Conservation (phyloP, 768 basidiomycete genomes). For the Rubroboletus satanas region DNA sequence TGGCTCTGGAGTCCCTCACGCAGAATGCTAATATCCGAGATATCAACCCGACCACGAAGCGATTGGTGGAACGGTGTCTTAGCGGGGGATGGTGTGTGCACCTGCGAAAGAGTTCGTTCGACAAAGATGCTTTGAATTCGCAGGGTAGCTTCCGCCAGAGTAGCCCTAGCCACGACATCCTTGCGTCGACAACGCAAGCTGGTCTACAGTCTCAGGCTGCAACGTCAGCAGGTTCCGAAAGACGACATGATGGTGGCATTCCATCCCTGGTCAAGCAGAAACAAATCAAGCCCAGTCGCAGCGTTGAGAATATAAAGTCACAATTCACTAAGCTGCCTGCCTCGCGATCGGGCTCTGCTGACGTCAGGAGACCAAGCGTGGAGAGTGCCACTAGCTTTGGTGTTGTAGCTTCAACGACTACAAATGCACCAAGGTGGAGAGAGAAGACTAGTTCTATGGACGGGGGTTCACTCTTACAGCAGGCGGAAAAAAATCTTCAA, state of each 20-base stretch:
- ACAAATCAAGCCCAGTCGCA: conserved; percentile 59
- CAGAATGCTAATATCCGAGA: conserved; percentile 75
- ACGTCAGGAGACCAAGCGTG: conserved; percentile 39
- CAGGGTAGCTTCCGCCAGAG: conserved; percentile 31
- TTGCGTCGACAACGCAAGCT: conserved; percentile 36
- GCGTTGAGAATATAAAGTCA: conserved; percentile 55
- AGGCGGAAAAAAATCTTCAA: conserved; percentile 14
- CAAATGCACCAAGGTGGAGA: conserved; percentile 15
- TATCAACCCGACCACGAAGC: conserved; percentile 79
- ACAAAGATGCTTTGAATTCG: conserved; percentile 25
- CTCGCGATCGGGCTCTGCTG: conserved; percentile 34
- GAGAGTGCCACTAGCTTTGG: conserved; percentile 34
- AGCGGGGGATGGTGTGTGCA: conserved; percentile 83
- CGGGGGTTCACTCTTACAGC: conserved; percentile 20
- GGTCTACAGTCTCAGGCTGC: conserved; percentile 2
- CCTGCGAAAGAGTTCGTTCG: conserved; percentile 42
- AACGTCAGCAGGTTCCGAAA: conserved; percentile 9
- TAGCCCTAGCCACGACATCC: conserved; percentile 44
- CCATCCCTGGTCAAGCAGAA: conserved; percentile 33
- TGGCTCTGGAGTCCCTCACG: conserved; percentile 73
- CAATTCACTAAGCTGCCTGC: conserved; percentile 25
- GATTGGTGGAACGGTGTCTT: conserved; percentile 90
- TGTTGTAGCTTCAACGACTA: conserved; percentile 26
- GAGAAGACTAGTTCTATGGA: conserved; percentile 30
- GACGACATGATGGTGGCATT: conserved; percentile 20